phyloP scores from a whole-genome alignment of 352 stramenopile species.

The Globisporangium emineosum region DNA sequence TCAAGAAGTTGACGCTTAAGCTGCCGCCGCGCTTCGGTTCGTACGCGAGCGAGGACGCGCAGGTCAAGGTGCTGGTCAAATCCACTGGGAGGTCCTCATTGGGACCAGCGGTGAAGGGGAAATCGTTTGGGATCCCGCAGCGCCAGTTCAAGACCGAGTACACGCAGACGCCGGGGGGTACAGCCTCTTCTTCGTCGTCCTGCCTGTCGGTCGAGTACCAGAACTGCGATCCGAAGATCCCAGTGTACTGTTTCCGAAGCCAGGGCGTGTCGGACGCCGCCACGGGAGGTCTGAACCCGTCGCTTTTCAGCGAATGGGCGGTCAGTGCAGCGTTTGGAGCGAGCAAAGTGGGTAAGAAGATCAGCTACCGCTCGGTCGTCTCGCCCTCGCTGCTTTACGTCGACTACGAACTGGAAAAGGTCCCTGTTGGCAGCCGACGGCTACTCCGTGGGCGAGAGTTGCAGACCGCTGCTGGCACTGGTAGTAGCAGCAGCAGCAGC shows the following conservation, averaged over 20 bases:
- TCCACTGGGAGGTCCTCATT: background rate
- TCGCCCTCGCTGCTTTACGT: slow-evolving; percentile 4
- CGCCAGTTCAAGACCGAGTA: slow-evolving; percentile 7
- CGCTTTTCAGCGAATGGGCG: background rate
- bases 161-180: background rate
- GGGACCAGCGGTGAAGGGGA: background rate
- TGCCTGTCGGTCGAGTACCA: slow-evolving; percentile 4
- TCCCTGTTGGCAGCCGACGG: background rate
- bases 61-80: background rate
- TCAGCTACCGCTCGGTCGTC: slow-evolving; percentile 5
- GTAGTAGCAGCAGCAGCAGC: background rate
- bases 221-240: slow-evolving; percentile 1
- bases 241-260: slow-evolving; percentile 3
- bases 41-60: background rate
- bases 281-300: background rate
- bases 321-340: background rate
- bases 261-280: background rate
- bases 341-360: background rate
- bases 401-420: background rate
- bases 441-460: background rate
- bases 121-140: background rate
- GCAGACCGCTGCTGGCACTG: background rate
- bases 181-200: background rate
- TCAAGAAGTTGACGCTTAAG: slow-evolving; percentile 5
- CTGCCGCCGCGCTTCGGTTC: background rate